These are phyloP conservation scores for Candida sonorensis DNA, from an alignment of 805 yeast genomes.

Conservation along the genomic window DNA sequence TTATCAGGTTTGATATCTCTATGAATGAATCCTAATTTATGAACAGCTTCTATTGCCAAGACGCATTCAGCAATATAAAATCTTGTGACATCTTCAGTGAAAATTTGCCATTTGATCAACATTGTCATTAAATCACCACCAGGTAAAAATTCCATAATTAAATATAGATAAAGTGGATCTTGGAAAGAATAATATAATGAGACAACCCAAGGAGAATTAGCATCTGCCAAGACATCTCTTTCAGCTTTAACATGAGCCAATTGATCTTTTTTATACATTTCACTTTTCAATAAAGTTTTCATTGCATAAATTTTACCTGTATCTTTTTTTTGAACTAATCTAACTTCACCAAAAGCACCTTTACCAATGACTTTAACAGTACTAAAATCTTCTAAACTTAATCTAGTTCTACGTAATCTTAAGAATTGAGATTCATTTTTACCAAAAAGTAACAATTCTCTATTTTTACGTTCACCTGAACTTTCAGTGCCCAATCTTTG, in stretches of 20 bases:
- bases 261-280: constrained; percentile 93
- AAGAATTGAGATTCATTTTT: constrained; percentile 83
- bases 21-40: constrained; percentile 89
- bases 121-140: constrained; percentile 92
- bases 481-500: constrained; percentile 62
- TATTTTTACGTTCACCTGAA: constrained; percentile 77
- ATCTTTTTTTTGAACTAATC: constrained; percentile 88
- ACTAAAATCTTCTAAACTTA: constrained; percentile 74
- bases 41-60: constrained; percentile 89
- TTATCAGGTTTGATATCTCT: constrained; percentile 98
- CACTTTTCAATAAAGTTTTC: constrained; percentile 86
- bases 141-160: constrained; percentile 77
- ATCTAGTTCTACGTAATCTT: constrained; percentile 76
- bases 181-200: constrained; percentile 78
- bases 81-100: constrained; percentile 87
- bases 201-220: constrained; percentile 86
- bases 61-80: constrained; percentile 97
- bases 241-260: constrained; percentile 94
- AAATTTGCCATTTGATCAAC: constrained; percentile 91
- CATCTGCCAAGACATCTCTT: constrained; percentile 88
- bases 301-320: constrained; percentile 89
- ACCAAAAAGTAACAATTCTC: constrained; percentile 79
- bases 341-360: constrained; percentile 97
- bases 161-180: constrained; percentile 64
- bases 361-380: constrained; percentile 91